These are phyloP conservation scores for Pythium chondricola DNA, from an alignment of 352 stramenopile genomes.

Conservation along the genomic window DNA sequence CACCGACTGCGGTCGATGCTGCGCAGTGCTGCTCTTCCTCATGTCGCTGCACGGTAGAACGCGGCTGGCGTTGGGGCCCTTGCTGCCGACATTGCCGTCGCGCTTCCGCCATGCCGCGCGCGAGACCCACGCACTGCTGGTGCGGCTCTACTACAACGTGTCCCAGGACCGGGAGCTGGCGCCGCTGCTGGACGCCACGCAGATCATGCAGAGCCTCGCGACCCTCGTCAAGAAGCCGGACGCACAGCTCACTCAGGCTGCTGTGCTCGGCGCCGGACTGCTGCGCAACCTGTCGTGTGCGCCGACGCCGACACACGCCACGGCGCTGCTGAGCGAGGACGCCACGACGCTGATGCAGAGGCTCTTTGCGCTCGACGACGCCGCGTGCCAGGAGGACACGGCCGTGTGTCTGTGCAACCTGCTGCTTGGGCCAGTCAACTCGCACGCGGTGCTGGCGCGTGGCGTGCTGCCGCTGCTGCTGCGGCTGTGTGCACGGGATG, in stretches of 20 bases:
- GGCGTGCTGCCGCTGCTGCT: conserved; percentile 49
- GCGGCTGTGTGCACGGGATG: conserved; percentile 31
- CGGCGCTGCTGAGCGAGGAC: conserved; percentile 29
- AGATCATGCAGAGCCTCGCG: conserved; percentile 21
- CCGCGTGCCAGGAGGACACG: conserved; percentile 37
- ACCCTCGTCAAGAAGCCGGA: conserved; percentile 19
- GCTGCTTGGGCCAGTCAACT: conserved; percentile 61
- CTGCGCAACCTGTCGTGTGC: conserved; percentile 52
- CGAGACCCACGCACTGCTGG: conserved; percentile 32
- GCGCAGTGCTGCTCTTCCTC: conserved; percentile 47
- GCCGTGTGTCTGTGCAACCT: conserved; percentile 59
- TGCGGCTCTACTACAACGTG: conserved; percentile 60
- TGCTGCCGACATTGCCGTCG: conserved; percentile 24
- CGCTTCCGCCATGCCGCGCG: conserved; percentile 29
- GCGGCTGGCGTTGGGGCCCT: conserved; percentile 10
- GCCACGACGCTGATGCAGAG: conserved; percentile 36
- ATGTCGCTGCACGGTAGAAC: conserved; percentile 43
- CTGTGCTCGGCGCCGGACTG: conserved; percentile 22
- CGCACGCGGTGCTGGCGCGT: conserved; percentile 36
- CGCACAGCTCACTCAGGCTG: conserved; percentile 10
- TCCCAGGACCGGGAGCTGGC: conserved; percentile 37
- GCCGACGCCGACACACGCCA: conserved; percentile 26
- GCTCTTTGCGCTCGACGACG: conserved; percentile 39
- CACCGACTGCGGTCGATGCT: conserved; percentile 34
- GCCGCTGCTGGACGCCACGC: conserved; percentile 6